Evolutionary conservation across 1,284 basidiomycete species (phyloP).

Genomic region (Cerioporus squamosus): DNA sequence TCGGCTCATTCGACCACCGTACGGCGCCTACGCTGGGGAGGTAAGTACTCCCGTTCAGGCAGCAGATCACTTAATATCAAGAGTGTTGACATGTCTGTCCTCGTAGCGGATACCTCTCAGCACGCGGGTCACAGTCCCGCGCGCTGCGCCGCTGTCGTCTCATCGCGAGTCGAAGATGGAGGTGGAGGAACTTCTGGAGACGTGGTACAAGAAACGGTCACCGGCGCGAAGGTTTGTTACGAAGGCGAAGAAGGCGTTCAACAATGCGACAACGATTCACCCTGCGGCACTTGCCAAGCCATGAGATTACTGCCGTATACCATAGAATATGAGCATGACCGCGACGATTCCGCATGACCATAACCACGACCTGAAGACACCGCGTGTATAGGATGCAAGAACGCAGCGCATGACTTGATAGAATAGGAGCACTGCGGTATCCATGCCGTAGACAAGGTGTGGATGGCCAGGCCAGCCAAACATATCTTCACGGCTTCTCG

Average conservation of each 20-base stretch:
- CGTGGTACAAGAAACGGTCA: background rate
- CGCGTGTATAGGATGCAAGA: no score
- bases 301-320: background rate
- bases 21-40: conserved; percentile 14
- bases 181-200: background rate
- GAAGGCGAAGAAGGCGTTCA: conserved; percentile 4
- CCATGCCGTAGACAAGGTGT: no score
- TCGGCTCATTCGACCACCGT: conserved; percentile 10
- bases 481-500: no score
- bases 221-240: conserved; percentile 1
- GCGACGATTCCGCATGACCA: no score
- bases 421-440: no score
- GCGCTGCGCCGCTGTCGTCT: background rate
- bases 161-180: background rate
- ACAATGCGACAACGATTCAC: background rate
- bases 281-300: background rate
- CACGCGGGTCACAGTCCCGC: background rate
- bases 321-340: no score
- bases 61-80: no score
- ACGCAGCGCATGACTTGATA: no score
- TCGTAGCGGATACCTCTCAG: conserved; percentile 5
- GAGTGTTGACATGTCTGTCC: no score
- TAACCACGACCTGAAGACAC: no score
- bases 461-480: no score
- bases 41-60: background rate